phyloP scores from a whole-genome alignment of 2,329 filamentous ascomycete genomes.

The Fusarium liriodendri region DNA sequence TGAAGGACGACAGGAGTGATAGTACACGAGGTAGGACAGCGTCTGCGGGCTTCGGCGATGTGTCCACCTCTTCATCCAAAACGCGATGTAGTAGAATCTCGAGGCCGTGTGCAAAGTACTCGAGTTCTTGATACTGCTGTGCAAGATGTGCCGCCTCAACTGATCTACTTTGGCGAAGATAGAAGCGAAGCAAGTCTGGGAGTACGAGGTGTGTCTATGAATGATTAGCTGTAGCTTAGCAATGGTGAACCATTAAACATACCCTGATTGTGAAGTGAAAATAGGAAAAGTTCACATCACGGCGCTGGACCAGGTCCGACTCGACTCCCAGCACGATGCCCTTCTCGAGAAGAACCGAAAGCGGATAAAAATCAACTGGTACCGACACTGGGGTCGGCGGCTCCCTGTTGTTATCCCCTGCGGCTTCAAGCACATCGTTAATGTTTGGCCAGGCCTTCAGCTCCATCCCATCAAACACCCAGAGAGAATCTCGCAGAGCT shows the following conservation, averaged over 20 bases:
- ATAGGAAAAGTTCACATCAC: conserved; percentile 91
- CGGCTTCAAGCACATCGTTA: conserved; percentile 81
- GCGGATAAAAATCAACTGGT: conserved; percentile 92
- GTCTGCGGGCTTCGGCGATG: conserved; percentile 70
- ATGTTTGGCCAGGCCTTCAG: conserved; percentile 92
- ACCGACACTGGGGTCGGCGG: conserved; percentile 81
- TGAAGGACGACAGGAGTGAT: conserved; percentile 76
- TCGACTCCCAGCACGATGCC: conserved; percentile 92
- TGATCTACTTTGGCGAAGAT: conserved; percentile 81
- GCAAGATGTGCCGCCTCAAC: conserved; percentile 84
- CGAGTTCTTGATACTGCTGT: conserved; percentile 85
- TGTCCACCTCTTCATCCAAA: conserved; percentile 92
- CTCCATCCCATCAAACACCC: conserved; percentile 91
- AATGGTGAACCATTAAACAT: conserved; percentile 50
- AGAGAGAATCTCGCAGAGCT: conserved; percentile 85
- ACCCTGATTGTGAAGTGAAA: conserved; percentile 90
- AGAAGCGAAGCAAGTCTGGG: conserved; percentile 84
- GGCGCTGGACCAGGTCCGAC: conserved; percentile 90
- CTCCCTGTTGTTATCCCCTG: conserved; percentile 73
- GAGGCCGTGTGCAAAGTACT: conserved; percentile 92
- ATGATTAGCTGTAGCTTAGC: conserved; percentile 8
- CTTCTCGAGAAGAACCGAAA: conserved; percentile 88
- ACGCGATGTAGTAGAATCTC: conserved; percentile 94
- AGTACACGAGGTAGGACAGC: conserved; percentile 73
- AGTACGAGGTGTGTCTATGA: conserved; percentile 89